A percentile compares a stretch with the other conserved stretches of the same genome.
These are phyloP conservation scores for Decorospora gaudefroyi DNA, from an alignment of 2,329 filamentous ascomycete species.

Conservation along the genomic window DNA sequence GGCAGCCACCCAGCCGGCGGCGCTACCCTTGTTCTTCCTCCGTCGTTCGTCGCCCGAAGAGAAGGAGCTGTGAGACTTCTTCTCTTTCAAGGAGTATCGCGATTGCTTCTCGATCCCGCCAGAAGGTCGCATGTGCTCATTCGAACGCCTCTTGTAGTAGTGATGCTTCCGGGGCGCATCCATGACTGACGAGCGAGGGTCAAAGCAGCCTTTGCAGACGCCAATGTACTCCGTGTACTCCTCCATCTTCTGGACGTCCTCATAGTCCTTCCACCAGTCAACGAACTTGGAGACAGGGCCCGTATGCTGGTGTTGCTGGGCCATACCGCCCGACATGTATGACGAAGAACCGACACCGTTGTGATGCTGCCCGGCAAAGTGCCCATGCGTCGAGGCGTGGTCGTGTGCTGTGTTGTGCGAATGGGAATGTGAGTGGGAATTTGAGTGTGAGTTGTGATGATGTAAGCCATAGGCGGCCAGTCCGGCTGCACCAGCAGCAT, in stretches of 20 bases:
- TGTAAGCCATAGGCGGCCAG: conserved; percentile 54
- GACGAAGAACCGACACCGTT: conserved; percentile 26
- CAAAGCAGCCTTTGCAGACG: conserved; percentile 68
- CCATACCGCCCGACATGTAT: conserved; percentile 47
- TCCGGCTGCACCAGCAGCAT: conserved; percentile 54
- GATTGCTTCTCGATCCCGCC: conserved; percentile 64
- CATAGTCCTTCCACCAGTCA: conserved; percentile 66
- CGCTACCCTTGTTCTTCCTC: conserved; percentile 51
- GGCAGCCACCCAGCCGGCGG: conserved; percentile 58
- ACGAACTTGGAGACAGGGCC: conserved; percentile 61
- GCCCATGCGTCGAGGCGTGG: conserved; percentile 38
- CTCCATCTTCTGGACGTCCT: conserved; percentile 68
- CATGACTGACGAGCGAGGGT: conserved; percentile 59
- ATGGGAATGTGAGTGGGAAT: conserved; percentile 37
- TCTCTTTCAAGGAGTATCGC: conserved; percentile 53
- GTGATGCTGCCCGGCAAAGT: conserved; percentile 33
- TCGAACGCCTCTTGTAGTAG: conserved; percentile 54
- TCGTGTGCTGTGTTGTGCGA: conserved; percentile 27
- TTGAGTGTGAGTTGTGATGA: conserved; percentile 45
- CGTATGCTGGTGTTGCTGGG: conserved; percentile 57
- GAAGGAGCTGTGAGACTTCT: conserved; percentile 38
- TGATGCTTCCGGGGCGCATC: conserved; percentile 66
- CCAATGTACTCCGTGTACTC: conserved; percentile 70
- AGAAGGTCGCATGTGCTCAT: conserved; percentile 49
- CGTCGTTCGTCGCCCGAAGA: conserved; percentile 43